Conservation (phyloP, 164 flowering plant species). For the Magnolia changhungtana region DNA sequence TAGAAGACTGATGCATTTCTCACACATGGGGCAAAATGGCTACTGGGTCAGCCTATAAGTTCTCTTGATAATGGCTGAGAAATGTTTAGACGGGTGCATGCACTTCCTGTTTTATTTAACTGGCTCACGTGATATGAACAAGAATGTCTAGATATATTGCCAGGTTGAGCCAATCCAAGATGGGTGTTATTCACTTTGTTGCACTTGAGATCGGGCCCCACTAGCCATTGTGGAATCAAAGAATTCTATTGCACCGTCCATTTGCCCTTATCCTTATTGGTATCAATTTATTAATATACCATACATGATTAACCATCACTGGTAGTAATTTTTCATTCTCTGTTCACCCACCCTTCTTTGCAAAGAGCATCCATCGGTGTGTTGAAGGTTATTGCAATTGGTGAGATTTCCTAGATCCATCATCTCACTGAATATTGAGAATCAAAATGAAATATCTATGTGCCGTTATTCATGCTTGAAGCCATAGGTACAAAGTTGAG, state of each 20-base stretch:
- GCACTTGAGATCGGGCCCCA: background rate
- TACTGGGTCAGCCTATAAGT: too few species aligned
- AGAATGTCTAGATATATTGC: too few species aligned
- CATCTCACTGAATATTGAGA: background rate
- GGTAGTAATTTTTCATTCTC: background rate
- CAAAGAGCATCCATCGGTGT: constrained; percentile 11
- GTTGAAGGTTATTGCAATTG: background rate
- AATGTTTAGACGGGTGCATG: too few species aligned
- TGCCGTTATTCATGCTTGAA: constrained; percentile 6
- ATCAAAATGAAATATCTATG: background rate
- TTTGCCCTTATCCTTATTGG: background rate
- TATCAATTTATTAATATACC: background rate
- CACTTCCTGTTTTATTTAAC: too few species aligned
- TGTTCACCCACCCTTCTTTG: background rate
- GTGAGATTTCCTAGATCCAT: background rate
- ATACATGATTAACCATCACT: background rate
- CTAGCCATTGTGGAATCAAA: background rate
- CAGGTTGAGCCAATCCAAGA: too few species aligned
- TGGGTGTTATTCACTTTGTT: too few species aligned
- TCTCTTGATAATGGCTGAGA: too few species aligned
- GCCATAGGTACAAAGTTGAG: background rate
- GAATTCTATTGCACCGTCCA: background rate
- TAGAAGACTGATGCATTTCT: too few species aligned
- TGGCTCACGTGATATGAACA: too few species aligned
- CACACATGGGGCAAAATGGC: too few species aligned